phyloP scores from a whole-genome alignment of 257 asterid species.

The Craterostigma plantagineum region DNA sequence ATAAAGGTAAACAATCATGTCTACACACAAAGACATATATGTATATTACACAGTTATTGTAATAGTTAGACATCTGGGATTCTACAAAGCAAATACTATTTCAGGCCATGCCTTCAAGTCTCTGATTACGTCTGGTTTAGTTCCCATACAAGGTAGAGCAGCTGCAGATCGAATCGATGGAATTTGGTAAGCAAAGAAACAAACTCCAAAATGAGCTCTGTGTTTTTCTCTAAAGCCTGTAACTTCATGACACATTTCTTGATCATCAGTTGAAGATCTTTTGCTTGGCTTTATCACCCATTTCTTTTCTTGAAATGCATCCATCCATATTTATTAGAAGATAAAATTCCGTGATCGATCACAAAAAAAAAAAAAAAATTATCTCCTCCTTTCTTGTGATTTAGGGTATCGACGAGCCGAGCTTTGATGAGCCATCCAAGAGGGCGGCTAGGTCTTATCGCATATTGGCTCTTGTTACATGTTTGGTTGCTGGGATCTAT shows the following conservation, averaged over 20 bases:
- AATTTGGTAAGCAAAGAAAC: slow-evolving; percentile 41
- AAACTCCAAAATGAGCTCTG: too few relatives aligned
- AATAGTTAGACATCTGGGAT: not conserved
- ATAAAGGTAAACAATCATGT: slow-evolving; percentile 40
- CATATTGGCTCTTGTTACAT: slow-evolving; percentile 68
- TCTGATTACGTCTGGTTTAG: slow-evolving; percentile 55
- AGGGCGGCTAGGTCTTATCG: slow-evolving; percentile 68
- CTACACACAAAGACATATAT: not conserved
- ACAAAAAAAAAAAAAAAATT: too few relatives aligned
- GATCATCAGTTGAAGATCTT: too few relatives aligned
- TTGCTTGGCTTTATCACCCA: too few relatives aligned
- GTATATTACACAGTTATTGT: too few relatives aligned
- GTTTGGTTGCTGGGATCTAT: slow-evolving; percentile 68
- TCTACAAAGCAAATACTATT: not conserved
- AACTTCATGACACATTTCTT: slow-evolving; percentile 8
- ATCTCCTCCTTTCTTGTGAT: not conserved
- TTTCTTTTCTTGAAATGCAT: too few relatives aligned
- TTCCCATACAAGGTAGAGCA: slow-evolving; percentile 86
- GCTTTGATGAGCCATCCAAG: slow-evolving; percentile 83
- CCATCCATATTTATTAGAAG: too few relatives aligned
- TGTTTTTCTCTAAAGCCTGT: not conserved
- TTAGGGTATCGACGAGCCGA: slow-evolving; percentile 82
- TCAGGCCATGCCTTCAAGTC: slow-evolving; percentile 87
- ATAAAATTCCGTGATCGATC: too few relatives aligned
- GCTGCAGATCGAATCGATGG: slow-evolving; percentile 85